Percentiles rank a stretch among this genome's conserved stretches.
These are phyloP conservation scores for Mycena chlorophos DNA, from an alignment of 768 basidiomycete species.

Conservation along the genomic window DNA sequence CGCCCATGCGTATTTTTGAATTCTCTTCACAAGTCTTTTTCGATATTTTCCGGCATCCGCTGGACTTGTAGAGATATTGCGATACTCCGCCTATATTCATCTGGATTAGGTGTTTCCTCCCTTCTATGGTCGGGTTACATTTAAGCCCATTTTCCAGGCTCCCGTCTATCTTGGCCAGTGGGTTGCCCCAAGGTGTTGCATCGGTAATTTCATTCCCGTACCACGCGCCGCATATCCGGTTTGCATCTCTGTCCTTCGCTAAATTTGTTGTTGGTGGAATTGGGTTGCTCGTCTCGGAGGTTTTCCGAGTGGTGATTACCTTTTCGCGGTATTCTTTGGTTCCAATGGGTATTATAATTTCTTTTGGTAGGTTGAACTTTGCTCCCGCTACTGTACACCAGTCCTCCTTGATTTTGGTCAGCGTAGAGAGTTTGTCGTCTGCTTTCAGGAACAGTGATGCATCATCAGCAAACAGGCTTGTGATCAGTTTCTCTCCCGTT, in stretches of 20 bases:
- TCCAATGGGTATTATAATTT: conserved; percentile 14
- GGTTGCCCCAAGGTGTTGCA: conserved; percentile 15
- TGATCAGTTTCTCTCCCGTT: background rate
- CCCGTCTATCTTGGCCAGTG: conserved; percentile 23
- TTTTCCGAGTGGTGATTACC: background rate
- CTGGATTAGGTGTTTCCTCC: conserved; percentile 25
- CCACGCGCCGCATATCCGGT: conserved; percentile 22
- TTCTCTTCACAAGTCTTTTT: conserved; percentile 17
- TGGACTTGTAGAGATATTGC: conserved; percentile 34
- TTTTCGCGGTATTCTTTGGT: background rate
- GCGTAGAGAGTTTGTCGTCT: background rate
- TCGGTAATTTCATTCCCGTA: conserved; percentile 24
- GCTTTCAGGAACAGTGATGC: background rate
- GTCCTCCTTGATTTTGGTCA: background rate
- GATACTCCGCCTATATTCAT: conserved; percentile 21
- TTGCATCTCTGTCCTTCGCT: conserved; percentile 14
- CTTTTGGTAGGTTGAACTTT: conserved; percentile 44
- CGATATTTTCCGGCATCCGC: conserved; percentile 28
- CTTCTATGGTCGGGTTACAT: conserved; percentile 19
- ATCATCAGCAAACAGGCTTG: background rate
- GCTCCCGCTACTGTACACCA: conserved; percentile 32
- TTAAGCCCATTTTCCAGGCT: conserved; percentile 13
- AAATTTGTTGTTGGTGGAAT: conserved; percentile 12
- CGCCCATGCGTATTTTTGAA: conserved; percentile 23
- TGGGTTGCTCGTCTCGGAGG: background rate